Base-by-base conservation (phyloP, 495 filamentous ascomycete species). In the Trichoderma erinaceum region DNA sequence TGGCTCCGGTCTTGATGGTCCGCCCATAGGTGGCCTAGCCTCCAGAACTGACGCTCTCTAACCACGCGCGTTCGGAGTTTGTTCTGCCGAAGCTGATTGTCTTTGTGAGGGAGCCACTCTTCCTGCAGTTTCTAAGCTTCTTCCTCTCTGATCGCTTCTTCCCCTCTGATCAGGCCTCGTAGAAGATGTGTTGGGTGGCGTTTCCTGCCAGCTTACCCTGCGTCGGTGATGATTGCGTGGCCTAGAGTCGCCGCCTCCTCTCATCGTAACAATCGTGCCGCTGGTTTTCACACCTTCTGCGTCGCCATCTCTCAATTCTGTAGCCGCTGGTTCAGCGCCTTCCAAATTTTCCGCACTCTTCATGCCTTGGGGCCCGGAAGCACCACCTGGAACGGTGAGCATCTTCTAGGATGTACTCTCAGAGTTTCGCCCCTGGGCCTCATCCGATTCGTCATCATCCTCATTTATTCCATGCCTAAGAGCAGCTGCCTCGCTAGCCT, bases 401-500 rank as follows among this genome's bases (percentile, higher is more conserved):
- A 32, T 61, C 56, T 61, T 61, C 56, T 66, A 66, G 13, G 65
- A 66, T 48, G 65, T 41, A 32, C 13, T 32, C 27, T 25, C 56
- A 27, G 56, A 61, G 13, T 61, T 61, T 21, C n/a, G 56, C 25
- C 25, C 56, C 56, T 29, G 56, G 23, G 56, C 76, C 32, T 76
- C 71, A 7, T 72, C 74, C 25, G 74, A 72, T n/a, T 75, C 75
- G 25, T 74, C 74, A 4, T 79, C 78, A 0, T 68, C 66, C n/a
- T 73, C 73, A 21, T 71, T 65, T 16, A 77, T 75, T 7, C 56
- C 56, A 13, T 61, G 56, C 25, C 74, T 68, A 25, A 86, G 71
- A 8, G 81, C 82, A 13, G 78, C 79, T 10, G 83, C 84, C 67
- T 86, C 84, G 48, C 79, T 80, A 18, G 79, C 74, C 70, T 86